phyloP scores from a whole-genome alignment of 106 monocot genomes.

The Acanthochlamys bracteata region DNA sequence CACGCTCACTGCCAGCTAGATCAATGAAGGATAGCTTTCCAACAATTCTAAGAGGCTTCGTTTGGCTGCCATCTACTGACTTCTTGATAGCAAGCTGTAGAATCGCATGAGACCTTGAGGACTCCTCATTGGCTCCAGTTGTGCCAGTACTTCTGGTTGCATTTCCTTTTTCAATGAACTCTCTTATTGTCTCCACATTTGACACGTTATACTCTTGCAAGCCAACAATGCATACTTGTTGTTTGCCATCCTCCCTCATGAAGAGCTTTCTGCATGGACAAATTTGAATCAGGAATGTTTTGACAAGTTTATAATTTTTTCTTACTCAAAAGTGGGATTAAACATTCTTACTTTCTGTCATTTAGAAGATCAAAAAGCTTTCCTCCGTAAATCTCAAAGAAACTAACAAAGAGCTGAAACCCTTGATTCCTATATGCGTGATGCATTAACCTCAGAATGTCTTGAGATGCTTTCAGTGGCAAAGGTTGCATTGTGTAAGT shows the following conservation, averaged over 20 bases:
- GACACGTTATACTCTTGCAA: conserved; percentile 78
- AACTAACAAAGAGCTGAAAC: conserved; percentile 82
- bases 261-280: conserved; percentile 67
- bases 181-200: conserved; percentile 70
- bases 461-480: conserved; percentile 88
- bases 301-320: neutral
- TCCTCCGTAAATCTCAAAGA: conserved; percentile 99
- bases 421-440: conserved; percentile 78
- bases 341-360: conserved; percentile 59
- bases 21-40: conserved; percentile 97
- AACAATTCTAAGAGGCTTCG: conserved; percentile 57
- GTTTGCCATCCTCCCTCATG: conserved; percentile 99
- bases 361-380: conserved; percentile 93
- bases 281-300: neutral
- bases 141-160: conserved; percentile 90
- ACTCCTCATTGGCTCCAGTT: conserved; percentile 98
- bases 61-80: conserved; percentile 58
- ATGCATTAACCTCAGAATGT: conserved; percentile 81
- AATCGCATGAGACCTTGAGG: conserved; percentile 97
- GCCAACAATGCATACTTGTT: conserved; percentile 96
- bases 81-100: conserved; percentile 95
- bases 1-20: conserved; percentile 94
- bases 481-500: conserved; percentile 97
- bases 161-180: conserved; percentile 92
- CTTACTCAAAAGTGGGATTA: neutral